phyloP scores from a whole-genome alignment of 1,284 basidiomycete genomes.

The Thelephora terrestris region DNA sequence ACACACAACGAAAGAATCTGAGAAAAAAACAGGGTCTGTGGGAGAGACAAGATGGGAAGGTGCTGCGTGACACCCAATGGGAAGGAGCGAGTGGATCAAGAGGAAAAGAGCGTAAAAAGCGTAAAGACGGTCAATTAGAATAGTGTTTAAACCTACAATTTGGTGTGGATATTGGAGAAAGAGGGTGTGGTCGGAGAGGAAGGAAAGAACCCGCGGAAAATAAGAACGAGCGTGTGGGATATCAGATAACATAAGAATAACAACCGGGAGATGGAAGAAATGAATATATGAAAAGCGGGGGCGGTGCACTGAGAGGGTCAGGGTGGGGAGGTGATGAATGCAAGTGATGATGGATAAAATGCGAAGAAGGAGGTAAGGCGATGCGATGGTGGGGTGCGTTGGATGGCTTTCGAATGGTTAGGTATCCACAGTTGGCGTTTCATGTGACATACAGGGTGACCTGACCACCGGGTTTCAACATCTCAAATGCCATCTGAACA shows the following conservation, averaged over 20 bases:
- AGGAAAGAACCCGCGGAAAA: constrained; percentile 9
- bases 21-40: not conserved
- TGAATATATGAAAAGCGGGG: constrained; percentile 13
- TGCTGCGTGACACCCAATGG: no score
- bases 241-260: constrained; percentile 20
- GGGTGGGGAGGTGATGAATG: constrained; percentile 6
- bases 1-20: not conserved
- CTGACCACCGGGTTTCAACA: constrained; percentile 60
- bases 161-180: constrained; percentile 5
- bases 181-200: constrained; percentile 17
- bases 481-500: constrained; percentile 84
- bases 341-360: constrained; percentile 8
- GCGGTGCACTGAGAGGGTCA: constrained; percentile 1
- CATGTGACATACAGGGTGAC: constrained; percentile 68
- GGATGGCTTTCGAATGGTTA: not conserved
- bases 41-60: not conserved
- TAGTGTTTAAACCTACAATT: no score
- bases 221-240: constrained; percentile 16
- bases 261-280: constrained; percentile 7
- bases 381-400: constrained; percentile 1
- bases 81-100: not conserved
- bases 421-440: constrained; percentile 11
- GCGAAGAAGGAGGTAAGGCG: constrained; percentile 10
- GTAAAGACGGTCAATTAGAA: no score
- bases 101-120: not conserved